phyloP scores from a whole-genome alignment of 2,329 filamentous ascomycete species.

The Xylariales sp. region DNA sequence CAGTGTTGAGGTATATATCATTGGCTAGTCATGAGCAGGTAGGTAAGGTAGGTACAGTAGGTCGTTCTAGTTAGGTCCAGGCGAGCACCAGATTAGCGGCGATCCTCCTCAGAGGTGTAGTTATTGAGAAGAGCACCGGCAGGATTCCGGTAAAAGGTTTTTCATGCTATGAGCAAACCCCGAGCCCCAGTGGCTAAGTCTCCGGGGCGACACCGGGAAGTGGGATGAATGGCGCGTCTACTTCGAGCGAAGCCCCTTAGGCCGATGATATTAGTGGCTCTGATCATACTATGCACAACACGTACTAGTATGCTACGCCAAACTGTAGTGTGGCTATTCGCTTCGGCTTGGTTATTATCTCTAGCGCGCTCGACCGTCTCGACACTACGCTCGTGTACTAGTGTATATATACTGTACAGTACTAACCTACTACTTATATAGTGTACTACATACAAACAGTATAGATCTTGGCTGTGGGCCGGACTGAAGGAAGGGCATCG shows the following conservation, averaged over 20 bases:
- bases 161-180: not conserved
- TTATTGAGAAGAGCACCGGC: not conserved
- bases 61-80: constrained; percentile 2
- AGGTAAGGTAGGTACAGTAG: not conserved
- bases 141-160: not conserved
- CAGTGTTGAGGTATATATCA: not conserved
- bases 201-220: not conserved
- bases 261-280: not conserved
- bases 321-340: not conserved
- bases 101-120: constrained; percentile 15
- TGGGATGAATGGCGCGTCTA: constrained; percentile 5
- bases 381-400: not conserved
- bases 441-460: not conserved
- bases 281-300: not conserved
- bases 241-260: not conserved
- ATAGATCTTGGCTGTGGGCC: too few species aligned
- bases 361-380: not conserved
- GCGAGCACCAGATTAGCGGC: constrained; percentile 5
- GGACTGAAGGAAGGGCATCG: too few species aligned
- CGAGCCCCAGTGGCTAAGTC: constrained; percentile 5
- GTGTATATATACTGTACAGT: too few species aligned
- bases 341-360: not conserved
- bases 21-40: constrained; percentile 1
- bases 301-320: too few species aligned
- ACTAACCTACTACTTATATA: too few species aligned